Conservation (phyloP, 257 asterid species). For the Solanum rostratum region DNA sequence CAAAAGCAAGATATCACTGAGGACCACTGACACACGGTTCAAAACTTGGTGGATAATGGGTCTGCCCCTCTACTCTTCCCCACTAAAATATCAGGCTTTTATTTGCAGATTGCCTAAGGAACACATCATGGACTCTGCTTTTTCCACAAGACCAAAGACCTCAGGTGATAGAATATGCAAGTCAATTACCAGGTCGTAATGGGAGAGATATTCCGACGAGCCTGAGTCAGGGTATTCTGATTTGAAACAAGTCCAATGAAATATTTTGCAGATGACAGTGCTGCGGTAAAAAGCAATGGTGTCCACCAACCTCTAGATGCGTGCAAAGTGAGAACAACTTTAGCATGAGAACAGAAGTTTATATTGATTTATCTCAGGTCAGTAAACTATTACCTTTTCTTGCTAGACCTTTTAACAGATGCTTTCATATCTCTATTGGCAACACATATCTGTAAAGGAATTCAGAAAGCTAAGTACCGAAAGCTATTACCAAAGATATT, state of each 20-base stretch:
- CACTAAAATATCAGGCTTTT: background rate
- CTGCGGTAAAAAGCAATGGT: conserved; percentile 54
- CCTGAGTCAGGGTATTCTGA: conserved; percentile 62
- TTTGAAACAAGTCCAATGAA: conserved; percentile 57
- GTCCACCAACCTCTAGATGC: conserved; percentile 99
- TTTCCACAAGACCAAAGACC: background rate
- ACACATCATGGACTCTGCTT: background rate
- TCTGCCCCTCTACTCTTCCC: background rate
- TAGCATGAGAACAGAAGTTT: background rate
- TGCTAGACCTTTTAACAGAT: conserved; percentile 26
- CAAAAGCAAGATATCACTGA: background rate
- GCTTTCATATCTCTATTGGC: conserved; percentile 58
- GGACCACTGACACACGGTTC: background rate
- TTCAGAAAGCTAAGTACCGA: background rate
- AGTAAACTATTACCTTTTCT: conserved; percentile 39
- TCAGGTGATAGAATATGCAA: background rate
- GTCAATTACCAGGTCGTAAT: background rate
- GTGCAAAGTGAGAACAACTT: conserved; percentile 6
- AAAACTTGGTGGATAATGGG: background rate
- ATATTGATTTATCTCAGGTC: no score
- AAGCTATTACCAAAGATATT: background rate
- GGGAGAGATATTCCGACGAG: conserved; percentile 30
- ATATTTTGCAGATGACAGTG: conserved; percentile 67
- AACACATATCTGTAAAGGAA: conserved; percentile 41
- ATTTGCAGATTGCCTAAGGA: background rate